Evolutionary conservation across 1,284 basidiomycete genomes (phyloP).

Genomic region (Moesziomyces antarcticus): DNA sequence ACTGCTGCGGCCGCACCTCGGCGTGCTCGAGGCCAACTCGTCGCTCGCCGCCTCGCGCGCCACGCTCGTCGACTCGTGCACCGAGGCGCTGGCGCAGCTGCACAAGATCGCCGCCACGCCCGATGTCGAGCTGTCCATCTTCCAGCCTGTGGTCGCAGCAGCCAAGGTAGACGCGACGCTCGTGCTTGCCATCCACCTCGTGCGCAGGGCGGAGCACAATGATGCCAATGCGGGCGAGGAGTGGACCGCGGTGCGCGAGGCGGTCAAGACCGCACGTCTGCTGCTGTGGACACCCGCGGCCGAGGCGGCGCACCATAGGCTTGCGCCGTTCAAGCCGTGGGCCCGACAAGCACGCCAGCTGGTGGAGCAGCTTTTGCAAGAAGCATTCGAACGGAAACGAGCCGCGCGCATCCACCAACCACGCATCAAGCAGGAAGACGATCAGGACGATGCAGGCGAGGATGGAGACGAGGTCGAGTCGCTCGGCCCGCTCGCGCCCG

Average conservation of each 20-base stretch:
- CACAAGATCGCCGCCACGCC: slow-evolving; percentile 27
- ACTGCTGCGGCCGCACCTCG: slow-evolving; percentile 23
- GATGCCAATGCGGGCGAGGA: slow-evolving; percentile 18
- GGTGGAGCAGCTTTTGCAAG: slow-evolving; percentile 23
- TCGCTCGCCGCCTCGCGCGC: slow-evolving; percentile 12
- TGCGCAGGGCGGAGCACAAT: slow-evolving; percentile 14
- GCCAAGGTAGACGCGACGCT: slow-evolving; percentile 36
- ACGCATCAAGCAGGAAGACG: slow-evolving; percentile 35
- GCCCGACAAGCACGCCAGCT: slow-evolving; percentile 16
- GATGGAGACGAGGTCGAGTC: slow-evolving; percentile 22
- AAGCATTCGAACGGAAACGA: slow-evolving; percentile 29
- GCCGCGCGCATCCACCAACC: slow-evolving; percentile 11
- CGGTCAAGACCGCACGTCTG: slow-evolving; percentile 25
- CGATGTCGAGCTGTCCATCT: slow-evolving; percentile 42
- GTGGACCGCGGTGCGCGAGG: slow-evolving; percentile 13
- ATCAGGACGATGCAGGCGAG: slow-evolving; percentile 1
- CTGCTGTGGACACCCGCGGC: slow-evolving; percentile 31
- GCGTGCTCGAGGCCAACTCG: slow-evolving; percentile 8
- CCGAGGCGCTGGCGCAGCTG: slow-evolving; percentile 26
- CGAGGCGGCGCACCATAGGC: slow-evolving; percentile 9
- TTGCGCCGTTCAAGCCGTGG: slow-evolving; percentile 20
- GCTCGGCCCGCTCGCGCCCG: slow-evolving; percentile 12
- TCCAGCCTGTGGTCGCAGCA: slow-evolving; percentile 23
- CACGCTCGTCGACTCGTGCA: slow-evolving; percentile 26
- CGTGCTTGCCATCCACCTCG: slow-evolving; percentile 28